Evolutionary conservation across 2,329 filamentous ascomycete genomes (phyloP), one percentile per base, ranked within the genome.

Genomic region (Aspergillus piperis): DNA sequence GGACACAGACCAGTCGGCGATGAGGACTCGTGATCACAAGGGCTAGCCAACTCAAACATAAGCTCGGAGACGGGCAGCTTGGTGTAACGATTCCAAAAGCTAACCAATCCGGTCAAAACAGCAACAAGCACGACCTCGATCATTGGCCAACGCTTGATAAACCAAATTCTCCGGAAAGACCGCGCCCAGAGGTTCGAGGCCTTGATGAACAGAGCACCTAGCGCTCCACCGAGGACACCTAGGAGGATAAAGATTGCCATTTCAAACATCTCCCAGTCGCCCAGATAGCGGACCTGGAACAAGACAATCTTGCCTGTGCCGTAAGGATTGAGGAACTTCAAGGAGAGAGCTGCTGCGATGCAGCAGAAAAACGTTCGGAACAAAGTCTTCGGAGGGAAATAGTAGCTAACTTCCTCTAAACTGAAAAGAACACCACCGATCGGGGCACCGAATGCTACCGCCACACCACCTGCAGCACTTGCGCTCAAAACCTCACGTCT

Each of bases 351-450:
- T 1, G 95, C 93, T 32, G 81, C 89, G 68, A 98, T 98, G 76
- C 94, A 98, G 80, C 94, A 98, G 78, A 98, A 98, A 77, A 99
- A 99, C 0, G 95, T 98, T 56, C 95, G 84, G 80, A 99, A 99
- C 8, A 99, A 84, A 0, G 94, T 98, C 79, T 99, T 98, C 5
- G 94, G 92, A 0, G 95, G 94, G 74, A 98, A 98, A 77, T 98
- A 98, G 76, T 98, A 98, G 67, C 79, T 88, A 63, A 98, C 93
- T 82, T 98, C 95, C 77, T 99, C 95, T 30, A 98, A 78, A 36
- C 92, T 92, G 76, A 98, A 98, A 2, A 98, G 82, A 1, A 97
- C 92, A 55, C 94, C 94, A 8, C 92, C 92, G 44, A 90, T 87
- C 1, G 94, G 94, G 1, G 94, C 92, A 39, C 94, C 94, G 73